Conservation (phyloP, 2,329 filamentous ascomycete genomes). For the Hypoxylon sp. region DNA sequence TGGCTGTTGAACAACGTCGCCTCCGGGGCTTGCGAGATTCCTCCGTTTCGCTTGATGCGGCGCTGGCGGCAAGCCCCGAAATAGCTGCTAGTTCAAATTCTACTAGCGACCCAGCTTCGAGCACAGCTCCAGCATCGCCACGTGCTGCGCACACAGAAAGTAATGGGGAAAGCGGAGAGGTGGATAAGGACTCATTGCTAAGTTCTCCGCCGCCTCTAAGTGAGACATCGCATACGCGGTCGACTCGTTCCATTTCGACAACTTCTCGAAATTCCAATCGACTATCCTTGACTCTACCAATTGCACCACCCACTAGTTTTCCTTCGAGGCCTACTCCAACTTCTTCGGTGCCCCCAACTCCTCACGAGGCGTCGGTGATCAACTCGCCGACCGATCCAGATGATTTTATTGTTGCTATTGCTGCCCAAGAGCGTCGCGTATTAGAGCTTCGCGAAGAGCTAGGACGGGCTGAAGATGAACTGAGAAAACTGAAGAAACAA, state of each 20-base stretch:
- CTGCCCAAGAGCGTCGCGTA: constrained; percentile 90
- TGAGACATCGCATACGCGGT: constrained; percentile 61
- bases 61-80: constrained; percentile 47
- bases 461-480: constrained; percentile 82
- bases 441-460: constrained; percentile 93
- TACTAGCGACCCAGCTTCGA: constrained; percentile 37
- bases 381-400: constrained; percentile 69
- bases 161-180: constrained; percentile 38
- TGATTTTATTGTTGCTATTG: constrained; percentile 88
- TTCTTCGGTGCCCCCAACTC: constrained; percentile 66
- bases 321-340: constrained; percentile 67
- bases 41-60: constrained; percentile 49
- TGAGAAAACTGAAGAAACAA: constrained; percentile 83
- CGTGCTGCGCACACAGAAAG: constrained; percentile 35
- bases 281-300: constrained; percentile 74
- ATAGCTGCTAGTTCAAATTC: constrained; percentile 29
- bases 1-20: constrained; percentile 52
- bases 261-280: constrained; percentile 70
- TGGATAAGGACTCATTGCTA: constrained; percentile 49
- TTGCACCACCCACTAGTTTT: constrained; percentile 67
- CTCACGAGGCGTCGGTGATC: constrained; percentile 61
- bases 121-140: constrained; percentile 36
- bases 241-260: constrained; percentile 67
- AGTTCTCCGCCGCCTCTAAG: constrained; percentile 57
- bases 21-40: constrained; percentile 46